A percentile compares a stretch with the other conserved stretches of the same genome.
phyloP scores from a whole-genome alignment of 2,329 filamentous ascomycete genomes.

The Alternaria sp. region DNA sequence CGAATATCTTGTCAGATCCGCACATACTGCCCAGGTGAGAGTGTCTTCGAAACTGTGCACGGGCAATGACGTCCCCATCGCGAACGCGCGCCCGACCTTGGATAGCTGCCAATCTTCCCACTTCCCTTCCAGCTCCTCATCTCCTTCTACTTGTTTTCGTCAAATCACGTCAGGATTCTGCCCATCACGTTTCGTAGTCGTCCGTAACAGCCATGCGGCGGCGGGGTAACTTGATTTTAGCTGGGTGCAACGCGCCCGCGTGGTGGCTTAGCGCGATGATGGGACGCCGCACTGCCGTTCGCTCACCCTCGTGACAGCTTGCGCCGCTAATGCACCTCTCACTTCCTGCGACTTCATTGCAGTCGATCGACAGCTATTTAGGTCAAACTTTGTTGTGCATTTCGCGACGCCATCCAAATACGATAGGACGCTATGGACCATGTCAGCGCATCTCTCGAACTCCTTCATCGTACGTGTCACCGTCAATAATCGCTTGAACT shows the following conservation, averaged over 20 bases:
- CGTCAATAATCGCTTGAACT: neutral
- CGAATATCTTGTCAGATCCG: neutral
- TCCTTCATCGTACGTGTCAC: slow-evolving; percentile 11
- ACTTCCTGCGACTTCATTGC: neutral
- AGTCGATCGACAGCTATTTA: neutral
- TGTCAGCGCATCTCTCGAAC: slow-evolving; percentile 13
- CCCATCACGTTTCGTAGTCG: neutral
- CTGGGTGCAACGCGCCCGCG: neutral
- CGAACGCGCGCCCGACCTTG: neutral
- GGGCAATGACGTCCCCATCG: neutral
- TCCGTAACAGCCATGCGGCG: neutral
- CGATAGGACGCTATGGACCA: slow-evolving; percentile 8
- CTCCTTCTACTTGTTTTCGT: neutral
- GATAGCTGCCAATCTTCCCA: neutral
- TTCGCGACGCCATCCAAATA: neutral
- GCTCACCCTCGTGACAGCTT: neutral
- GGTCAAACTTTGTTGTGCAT: neutral
- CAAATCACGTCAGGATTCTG: neutral
- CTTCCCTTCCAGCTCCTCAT: neutral
- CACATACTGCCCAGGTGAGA: neutral
- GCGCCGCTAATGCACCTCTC: neutral
- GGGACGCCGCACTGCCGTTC: slow-evolving; percentile 1
- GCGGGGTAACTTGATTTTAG: slow-evolving; percentile 3
- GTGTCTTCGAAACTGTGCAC: neutral
- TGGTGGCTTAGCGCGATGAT: neutral